Evolutionary conservation across 495 filamentous ascomycete species (phyloP).

Genomic region (Lophium mytilinum): DNA sequence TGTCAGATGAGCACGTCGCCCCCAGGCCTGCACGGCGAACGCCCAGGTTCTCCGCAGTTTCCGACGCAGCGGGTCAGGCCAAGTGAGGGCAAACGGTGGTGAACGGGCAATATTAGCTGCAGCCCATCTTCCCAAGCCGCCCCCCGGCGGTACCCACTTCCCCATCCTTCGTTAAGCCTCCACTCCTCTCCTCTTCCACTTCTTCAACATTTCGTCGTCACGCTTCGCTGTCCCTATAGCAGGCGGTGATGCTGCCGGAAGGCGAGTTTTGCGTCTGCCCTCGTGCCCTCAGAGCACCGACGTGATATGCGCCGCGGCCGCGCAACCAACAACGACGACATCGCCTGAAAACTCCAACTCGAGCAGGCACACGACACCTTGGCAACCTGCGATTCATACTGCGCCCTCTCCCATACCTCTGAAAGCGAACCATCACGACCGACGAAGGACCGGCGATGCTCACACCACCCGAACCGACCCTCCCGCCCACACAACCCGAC

Average conservation of each 20-base stretch:
- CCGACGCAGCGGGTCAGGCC: background rate
- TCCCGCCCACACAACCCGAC: background rate
- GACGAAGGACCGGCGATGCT: background rate
- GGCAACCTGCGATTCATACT: background rate
- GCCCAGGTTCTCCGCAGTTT: conserved; percentile 7
- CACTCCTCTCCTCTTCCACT: background rate
- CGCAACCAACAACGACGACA: background rate
- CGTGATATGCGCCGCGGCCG: background rate
- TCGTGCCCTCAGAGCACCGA: background rate
- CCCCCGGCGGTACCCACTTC: background rate
- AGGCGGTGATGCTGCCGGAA: background rate
- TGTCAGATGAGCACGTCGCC: background rate
- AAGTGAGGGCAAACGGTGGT: background rate
- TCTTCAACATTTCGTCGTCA: background rate
- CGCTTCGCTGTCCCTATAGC: no score
- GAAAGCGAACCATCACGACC: background rate
- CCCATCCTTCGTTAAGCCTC: background rate
- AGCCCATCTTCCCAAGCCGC: background rate
- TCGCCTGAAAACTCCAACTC: background rate
- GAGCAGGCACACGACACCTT: background rate
- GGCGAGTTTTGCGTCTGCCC: background rate
- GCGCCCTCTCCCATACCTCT: no score
- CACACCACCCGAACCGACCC: background rate
- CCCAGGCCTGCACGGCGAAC: background rate
- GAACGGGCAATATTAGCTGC: background rate